Conservation (phyloP, 768 basidiomycete genomes). For the Lenzites betulinus region DNA sequence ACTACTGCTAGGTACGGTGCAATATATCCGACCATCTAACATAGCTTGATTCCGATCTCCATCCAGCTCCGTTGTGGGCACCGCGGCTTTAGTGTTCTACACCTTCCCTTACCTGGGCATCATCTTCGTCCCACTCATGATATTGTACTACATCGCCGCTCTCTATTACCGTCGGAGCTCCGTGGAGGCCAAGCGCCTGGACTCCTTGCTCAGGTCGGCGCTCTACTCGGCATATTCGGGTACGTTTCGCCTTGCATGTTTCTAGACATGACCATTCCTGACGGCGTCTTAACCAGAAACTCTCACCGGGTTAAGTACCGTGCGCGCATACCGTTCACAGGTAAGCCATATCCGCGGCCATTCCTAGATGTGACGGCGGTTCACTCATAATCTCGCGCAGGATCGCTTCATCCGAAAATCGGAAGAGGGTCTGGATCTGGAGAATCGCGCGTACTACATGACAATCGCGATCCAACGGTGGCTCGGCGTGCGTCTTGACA, state of each 20-base stretch:
- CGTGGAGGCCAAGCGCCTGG: conserved; percentile 65
- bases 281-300: conserved; percentile 43
- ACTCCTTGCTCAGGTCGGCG: conserved; percentile 60
- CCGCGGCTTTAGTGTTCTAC: conserved; percentile 62
- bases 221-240: conserved; percentile 62
- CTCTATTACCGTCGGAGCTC: conserved; percentile 62
- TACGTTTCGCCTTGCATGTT: conserved; percentile 27
- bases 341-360: conserved; percentile 31
- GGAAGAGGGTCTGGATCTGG: conserved; percentile 55
- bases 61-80: conserved; percentile 54
- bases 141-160: conserved; percentile 55
- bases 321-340: conserved; percentile 60
- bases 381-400: conserved; percentile 27
- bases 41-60: no score
- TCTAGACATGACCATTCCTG: neutral
- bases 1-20: conserved; percentile 22
- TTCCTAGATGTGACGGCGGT: neutral
- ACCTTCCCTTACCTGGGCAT: conserved; percentile 61
- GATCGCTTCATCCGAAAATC: conserved; percentile 51
- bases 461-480: conserved; percentile 66
- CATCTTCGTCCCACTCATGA: conserved; percentile 53
- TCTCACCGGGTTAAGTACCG: conserved; percentile 63
- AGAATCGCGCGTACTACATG: conserved; percentile 67
- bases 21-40: neutral
- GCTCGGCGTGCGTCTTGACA: conserved; percentile 63